Evolutionary conservation across 805 yeast genomes (phyloP), one percentile per base, ranked within the genome.

Genomic region (Candida ortonii): DNA sequence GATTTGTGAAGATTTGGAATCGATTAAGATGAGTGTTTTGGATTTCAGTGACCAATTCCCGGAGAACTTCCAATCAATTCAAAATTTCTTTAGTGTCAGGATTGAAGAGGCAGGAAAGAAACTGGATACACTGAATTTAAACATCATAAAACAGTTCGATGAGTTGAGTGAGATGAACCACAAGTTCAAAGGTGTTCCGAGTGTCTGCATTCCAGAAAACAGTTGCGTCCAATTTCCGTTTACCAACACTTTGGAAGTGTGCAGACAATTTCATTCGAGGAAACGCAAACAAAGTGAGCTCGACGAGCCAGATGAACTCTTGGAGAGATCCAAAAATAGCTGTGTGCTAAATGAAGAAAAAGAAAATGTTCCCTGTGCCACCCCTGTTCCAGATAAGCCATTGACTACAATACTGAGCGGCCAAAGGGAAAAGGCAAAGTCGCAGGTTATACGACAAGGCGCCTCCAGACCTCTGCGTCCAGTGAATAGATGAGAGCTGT

Each of bases 231-330:
- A 25, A 11, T n/a, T 32, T 7, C 36, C 36, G 9, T 32, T 24
- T 21, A 32, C 36, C 10, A 32, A 32, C 19, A 25, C 30, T 4
- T 14, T 32, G 20, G 36, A 32, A 15, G 12, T 32, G 9, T 20
- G 15, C 3, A 18, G 25, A 20, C 25, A 25, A 10, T 32, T 25
- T n/a, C 25, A 25, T 6, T 12, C 25, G 7, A 25, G 23, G 12
- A 32, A 26, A 20, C 36, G 30, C 9, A 22, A 12, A 10, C n/a
- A n/a, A n/a, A n/a, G n/a, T n/a, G n/a, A n/a, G n/a, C n/a, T n/a
- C n/a, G n/a, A n/a, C n/a, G n/a, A n/a, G n/a, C n/a, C n/a, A n/a
- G n/a, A n/a, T n/a, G n/a, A n/a, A n/a, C n/a, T n/a, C n/a, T n/a
- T n/a, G n/a, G n/a, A n/a, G n/a, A n/a, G n/a, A n/a, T n/a, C n/a